Evolutionary conservation across 257 asterid species (phyloP).

Genomic region (Cinchona pubescens): DNA sequence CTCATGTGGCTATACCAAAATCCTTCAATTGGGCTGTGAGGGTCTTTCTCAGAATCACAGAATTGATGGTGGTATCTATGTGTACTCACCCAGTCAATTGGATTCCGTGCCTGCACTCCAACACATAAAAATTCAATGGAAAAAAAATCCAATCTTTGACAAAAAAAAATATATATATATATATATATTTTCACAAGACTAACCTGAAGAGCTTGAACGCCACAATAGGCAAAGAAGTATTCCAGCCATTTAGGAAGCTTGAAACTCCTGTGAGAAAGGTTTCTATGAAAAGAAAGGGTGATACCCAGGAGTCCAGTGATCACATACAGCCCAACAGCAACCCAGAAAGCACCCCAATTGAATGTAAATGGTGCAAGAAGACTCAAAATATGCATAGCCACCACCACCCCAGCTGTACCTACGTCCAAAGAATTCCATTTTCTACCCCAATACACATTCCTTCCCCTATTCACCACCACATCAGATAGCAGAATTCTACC

Average conservation of each 20-base stretch:
- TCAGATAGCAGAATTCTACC: constrained; percentile 61
- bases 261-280: constrained; percentile 71
- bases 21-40: constrained; percentile 81
- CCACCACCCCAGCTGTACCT: constrained; percentile 46
- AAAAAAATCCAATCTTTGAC: not conserved
- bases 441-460: constrained; percentile 45
- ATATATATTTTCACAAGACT: not conserved
- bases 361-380: constrained; percentile 63
- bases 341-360: constrained; percentile 55
- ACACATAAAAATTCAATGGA: too few species aligned
- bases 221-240: constrained; percentile 77
- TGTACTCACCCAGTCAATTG: constrained; percentile 89
- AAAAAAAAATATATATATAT: not conserved
- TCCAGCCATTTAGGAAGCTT: constrained; percentile 87
- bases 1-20: constrained; percentile 84
- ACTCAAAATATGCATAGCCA: constrained; percentile 56
- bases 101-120: constrained; percentile 56
- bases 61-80: constrained; percentile 84
- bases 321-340: constrained; percentile 53
- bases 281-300: constrained; percentile 78
- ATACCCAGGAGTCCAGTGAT: constrained; percentile 76
- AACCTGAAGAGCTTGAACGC: constrained; percentile 85
- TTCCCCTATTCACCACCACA: constrained; percentile 57
- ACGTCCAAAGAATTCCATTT: constrained; percentile 58
- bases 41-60: constrained; percentile 72